These are phyloP conservation scores for Raffaelea deltoideospora DNA, from an alignment of 2,329 filamentous ascomycete genomes.

Conservation along the genomic window DNA sequence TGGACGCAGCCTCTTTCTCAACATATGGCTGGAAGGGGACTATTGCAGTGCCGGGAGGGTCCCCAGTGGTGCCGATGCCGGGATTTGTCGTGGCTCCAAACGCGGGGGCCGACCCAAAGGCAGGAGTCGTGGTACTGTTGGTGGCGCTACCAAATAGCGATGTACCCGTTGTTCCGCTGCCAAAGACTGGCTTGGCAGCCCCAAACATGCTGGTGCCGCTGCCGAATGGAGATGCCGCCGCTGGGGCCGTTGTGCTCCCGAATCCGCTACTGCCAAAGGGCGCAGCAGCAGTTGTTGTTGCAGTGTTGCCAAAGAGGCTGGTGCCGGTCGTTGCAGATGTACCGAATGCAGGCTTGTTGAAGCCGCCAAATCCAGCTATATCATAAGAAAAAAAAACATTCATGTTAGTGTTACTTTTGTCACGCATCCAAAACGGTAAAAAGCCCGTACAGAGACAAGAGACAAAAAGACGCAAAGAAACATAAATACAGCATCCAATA, in stretches of 20 bases:
- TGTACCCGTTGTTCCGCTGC: conserved; percentile 15
- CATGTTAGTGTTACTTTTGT: background rate
- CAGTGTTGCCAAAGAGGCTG: conserved; percentile 28
- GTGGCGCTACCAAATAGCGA: conserved; percentile 32
- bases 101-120: conserved; percentile 21
- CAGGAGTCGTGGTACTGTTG: conserved; percentile 18
- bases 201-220: conserved; percentile 36
- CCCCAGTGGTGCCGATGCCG: conserved; percentile 35
- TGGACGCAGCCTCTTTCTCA: conserved; percentile 55
- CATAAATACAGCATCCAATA: background rate
- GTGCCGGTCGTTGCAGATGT: conserved; percentile 24
- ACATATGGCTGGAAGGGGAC: conserved; percentile 52
- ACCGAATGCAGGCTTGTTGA: conserved; percentile 41
- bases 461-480: background rate
- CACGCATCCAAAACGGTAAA: background rate
- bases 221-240: conserved; percentile 22
- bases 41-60: conserved; percentile 53
- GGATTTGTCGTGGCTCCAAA: conserved; percentile 25
- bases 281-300: conserved; percentile 20
- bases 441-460: background rate
- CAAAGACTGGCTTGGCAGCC: conserved; percentile 28
- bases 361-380: conserved; percentile 15
- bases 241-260: conserved; percentile 16
- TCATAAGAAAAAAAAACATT: background rate
- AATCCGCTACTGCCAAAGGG: conserved; percentile 28